Conservation (phyloP, 2,329 filamentous ascomycete species). For the Torrubiella hemipterigena region DNA sequence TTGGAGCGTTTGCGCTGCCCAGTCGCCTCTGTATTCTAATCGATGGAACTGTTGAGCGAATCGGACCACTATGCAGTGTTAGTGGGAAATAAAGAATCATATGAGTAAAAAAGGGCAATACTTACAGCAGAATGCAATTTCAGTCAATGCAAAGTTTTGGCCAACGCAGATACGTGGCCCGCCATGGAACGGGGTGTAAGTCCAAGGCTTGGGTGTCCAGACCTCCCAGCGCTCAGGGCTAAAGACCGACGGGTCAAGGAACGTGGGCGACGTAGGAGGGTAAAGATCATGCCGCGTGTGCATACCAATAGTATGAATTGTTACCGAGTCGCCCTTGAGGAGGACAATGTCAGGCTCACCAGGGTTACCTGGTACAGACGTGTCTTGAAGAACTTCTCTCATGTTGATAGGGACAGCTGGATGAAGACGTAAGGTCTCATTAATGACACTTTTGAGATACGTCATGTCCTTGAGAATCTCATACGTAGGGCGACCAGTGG, state of each 20-base stretch:
- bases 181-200: conserved; percentile 42
- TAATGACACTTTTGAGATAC: background rate
- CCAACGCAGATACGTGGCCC: conserved; percentile 42
- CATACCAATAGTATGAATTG: conserved; percentile 40
- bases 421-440: background rate
- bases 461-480: background rate
- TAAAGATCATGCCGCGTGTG: conserved; percentile 37
- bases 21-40: conserved; percentile 34
- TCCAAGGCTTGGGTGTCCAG: conserved; percentile 39
- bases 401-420: background rate
- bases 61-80: conserved; percentile 20
- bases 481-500: background rate
- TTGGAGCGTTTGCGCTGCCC: conserved; percentile 26
- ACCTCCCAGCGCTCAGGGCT: conserved; percentile 38
- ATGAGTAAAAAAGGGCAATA: conserved; percentile 9
- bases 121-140: conserved; percentile 38
- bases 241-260: conserved; percentile 26
- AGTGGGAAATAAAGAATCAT: conserved; percentile 9
- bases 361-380: conserved; percentile 3
- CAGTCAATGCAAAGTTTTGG: conserved; percentile 46
- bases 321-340: conserved; percentile 30
- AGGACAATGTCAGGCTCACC: conserved; percentile 27
- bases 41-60: conserved; percentile 46
- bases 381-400: background rate
- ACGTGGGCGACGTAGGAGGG: conserved; percentile 24